Evolutionary conservation across 768 basidiomycete genomes (phyloP).

Genomic region (Rhizopogon roseolus): DNA sequence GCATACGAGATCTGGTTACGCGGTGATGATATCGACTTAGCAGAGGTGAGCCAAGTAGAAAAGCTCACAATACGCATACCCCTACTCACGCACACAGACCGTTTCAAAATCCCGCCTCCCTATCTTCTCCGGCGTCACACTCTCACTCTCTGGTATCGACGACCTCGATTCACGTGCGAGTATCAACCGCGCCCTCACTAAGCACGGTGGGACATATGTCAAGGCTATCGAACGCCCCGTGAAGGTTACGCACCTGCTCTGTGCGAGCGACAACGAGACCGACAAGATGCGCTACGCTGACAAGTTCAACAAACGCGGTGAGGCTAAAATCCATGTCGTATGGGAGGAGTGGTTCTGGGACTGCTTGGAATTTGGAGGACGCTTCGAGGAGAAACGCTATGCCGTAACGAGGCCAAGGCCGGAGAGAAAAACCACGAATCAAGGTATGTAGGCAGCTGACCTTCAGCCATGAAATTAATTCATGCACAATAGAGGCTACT

Average conservation of each 20-base stretch:
- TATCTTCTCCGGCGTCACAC: constrained; percentile 62
- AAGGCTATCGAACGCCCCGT: constrained; percentile 76
- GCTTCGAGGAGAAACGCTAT: constrained; percentile 62
- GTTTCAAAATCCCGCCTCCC: constrained; percentile 58
- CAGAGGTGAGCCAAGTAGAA: constrained; percentile 40
- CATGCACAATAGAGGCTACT: not conserved
- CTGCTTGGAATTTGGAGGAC: constrained; percentile 67
- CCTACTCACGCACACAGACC: constrained; percentile 36
- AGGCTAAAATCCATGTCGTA: constrained; percentile 71
- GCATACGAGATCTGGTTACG: constrained; percentile 69
- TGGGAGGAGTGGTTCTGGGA: constrained; percentile 99
- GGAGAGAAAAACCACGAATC: constrained; percentile 36
- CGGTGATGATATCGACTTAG: constrained; percentile 74
- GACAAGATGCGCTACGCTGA: constrained; percentile 79
- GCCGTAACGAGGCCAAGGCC: constrained; percentile 57
- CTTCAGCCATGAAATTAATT: not conserved
- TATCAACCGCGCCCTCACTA: constrained; percentile 57
- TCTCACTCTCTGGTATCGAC: constrained; percentile 75
- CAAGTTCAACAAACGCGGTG: constrained; percentile 64
- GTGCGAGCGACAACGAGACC: constrained; percentile 58
- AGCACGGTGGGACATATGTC: constrained; percentile 63
- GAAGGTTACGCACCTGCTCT: constrained; percentile 81
- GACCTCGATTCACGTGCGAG: constrained; percentile 54
- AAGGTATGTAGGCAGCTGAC: constrained; percentile 12
- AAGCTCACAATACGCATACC: not conserved